Base-by-base conservation (phyloP, 2,329 filamentous ascomycete species). In the Colletotrichum brevisporum region DNA sequence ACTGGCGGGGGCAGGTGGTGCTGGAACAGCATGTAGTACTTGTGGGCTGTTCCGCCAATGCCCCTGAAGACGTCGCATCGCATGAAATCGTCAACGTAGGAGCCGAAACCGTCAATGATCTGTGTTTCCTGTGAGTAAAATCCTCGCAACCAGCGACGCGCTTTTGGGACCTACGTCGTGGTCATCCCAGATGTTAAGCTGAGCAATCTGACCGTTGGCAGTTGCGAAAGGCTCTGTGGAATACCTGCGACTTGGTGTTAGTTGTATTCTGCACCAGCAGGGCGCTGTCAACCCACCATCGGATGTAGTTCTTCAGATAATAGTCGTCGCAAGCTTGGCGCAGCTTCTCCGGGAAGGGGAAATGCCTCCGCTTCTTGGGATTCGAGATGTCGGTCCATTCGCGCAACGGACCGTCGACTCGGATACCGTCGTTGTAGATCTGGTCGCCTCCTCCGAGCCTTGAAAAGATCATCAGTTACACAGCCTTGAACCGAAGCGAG, bases 11-110 rank as follows among this genome's bases (percentile, higher is more conserved):
- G 89, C 57, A 97, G 83, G 76, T 98, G 95, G 74, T 99, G 96
- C 82, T 99, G 96, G 81, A 99, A 99, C 10, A 99, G 88, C 88
- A 98, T 89, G 78, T 99, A 99, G 81, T 98, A 98, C 81, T 99
- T 99, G 85, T 96, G 97, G 1, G 96, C 96, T 63, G 95, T 90
- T 39, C 93, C 94, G 5, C 96, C 96, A 65, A 99, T 89, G 21
- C 96, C 96, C 52, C 92, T 92, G 80, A 99, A 98, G 6, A 99
- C 94, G 54, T 94, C 88, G 59, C 94, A 96, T 74, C 88, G 89
- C 94, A 98, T 98, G 77, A 98, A 98, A 45, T 94, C 90, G 75
- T 98, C 90, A 27, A 94, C 90, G 79, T 99, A 99, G 0, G 94
- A 97, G 4, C 96, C 96, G 77, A 94, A 99, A 0, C 96, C 96